phyloP scores from a whole-genome alignment of 1,284 basidiomycete genomes.

The Naganishia sp. region DNA sequence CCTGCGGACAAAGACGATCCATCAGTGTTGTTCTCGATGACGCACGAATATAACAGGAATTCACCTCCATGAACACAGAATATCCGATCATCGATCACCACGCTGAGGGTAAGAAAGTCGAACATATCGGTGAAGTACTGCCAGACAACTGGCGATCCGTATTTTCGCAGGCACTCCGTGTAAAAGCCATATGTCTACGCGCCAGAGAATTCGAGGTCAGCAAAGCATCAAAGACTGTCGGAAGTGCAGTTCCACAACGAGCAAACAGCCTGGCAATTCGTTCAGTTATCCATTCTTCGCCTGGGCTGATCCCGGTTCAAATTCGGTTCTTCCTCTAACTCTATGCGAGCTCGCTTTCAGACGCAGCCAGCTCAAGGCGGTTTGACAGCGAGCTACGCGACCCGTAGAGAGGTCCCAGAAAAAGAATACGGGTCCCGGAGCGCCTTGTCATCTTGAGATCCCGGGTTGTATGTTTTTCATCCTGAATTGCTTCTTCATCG shows the following conservation, averaged over 20 bases:
- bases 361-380: slow-evolving; percentile 15
- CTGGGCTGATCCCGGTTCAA: slow-evolving; percentile 5
- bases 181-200: slow-evolving; percentile 98
- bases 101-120: slow-evolving; percentile 94
- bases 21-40: not conserved
- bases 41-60: slow-evolving; percentile 33
- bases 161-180: slow-evolving; percentile 96
- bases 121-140: slow-evolving; percentile 99
- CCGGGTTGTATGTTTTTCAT: slow-evolving; percentile 22
- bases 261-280: slow-evolving; percentile 1
- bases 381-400: not conserved
- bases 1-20: slow-evolving; percentile 58
- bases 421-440: slow-evolving; percentile 2
- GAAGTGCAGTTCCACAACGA: not conserved
- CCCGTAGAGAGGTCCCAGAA: not conserved
- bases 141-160: slow-evolving; percentile 95
- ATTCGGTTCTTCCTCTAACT: not conserved
- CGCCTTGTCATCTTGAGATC: slow-evolving; percentile 11
- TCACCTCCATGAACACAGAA: slow-evolving; percentile 97
- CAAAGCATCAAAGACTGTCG: not conserved
- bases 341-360: slow-evolving; percentile 1
- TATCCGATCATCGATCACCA: slow-evolving; percentile 98
- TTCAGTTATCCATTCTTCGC: slow-evolving; percentile 35
- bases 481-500: slow-evolving; percentile 2
- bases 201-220: not conserved